Evolutionary conservation across 2,329 filamentous ascomycete species (phyloP).

Genomic region (Sporothrix humicola): DNA sequence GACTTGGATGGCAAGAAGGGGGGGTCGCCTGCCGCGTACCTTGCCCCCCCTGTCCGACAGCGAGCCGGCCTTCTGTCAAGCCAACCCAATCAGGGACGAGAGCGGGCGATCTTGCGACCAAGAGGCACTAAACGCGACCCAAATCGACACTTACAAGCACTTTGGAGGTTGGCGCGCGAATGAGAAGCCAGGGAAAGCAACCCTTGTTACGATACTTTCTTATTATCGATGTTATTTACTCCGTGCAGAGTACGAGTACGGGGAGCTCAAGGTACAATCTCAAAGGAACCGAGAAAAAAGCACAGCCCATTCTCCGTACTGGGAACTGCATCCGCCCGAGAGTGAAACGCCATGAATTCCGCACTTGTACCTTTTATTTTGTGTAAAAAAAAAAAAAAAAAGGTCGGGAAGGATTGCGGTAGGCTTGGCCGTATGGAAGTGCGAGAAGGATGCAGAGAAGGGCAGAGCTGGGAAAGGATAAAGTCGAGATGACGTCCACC

Average conservation of each 20-base stretch:
- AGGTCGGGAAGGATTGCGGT: constrained; percentile 3
- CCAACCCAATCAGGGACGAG: constrained; percentile 25
- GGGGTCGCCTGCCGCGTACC: no score
- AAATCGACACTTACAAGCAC: not conserved
- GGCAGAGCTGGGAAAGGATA: constrained; percentile 9
- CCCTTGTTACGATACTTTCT: not conserved
- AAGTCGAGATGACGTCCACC: constrained; percentile 22
- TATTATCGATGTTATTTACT: not conserved
- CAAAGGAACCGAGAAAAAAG: constrained; percentile 9
- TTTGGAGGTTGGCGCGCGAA: not conserved
- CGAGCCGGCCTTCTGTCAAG: not conserved
- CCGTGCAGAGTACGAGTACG: not conserved
- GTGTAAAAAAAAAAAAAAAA: not conserved
- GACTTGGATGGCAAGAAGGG: no score
- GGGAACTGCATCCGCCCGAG: not conserved
- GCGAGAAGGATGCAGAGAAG: not conserved
- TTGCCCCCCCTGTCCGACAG: not conserved
- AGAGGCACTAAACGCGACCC: not conserved
- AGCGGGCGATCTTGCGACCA: constrained; percentile 24
- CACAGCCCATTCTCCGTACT: not conserved
- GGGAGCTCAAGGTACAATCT: not conserved
- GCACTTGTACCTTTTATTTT: not conserved
- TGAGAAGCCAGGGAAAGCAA: not conserved
- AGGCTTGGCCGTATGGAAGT: not conserved
- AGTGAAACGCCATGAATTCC: not conserved